Base-by-base conservation (phyloP, 768 basidiomycete genomes). In the Asterophora parasitica region DNA sequence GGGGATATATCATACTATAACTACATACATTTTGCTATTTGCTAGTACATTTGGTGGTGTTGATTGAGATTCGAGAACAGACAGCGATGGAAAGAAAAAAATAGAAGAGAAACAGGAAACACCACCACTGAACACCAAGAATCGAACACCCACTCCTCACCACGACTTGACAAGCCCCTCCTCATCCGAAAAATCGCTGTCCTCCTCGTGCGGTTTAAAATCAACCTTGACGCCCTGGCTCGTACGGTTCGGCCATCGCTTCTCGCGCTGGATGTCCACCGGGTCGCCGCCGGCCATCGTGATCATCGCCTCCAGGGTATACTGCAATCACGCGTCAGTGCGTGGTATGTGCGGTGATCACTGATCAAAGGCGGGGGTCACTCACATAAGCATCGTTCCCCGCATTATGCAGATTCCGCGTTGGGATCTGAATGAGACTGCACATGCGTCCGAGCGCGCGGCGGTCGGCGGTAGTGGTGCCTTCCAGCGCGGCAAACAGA, bases 381-480 rank as follows among this genome's bases (percentile, higher is more conserved):
- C 82, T 34, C 56, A 91, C 90, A 61, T 85, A 75, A 1, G 90
- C 89, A 61, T 92, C 88, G 58, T 92, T 92, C 0, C 89, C 90
- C 1, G 88, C 89, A 58, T 93, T 94, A 71, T 92, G 92, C 48
- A 86, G 54, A 55, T 73, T 69, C 28, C 72, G 54, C 1, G 78
- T 76, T 0, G 66, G 53, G 42, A 91, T 72, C 42, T 80, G 76
- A 16, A 93, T 72, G 43, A 82, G 77, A 38, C 69, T 67, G 63
- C 84, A 87, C 26, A 82, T 73, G 32, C 79, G 76, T 51, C 77
- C 77, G 16, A 94, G 74, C 1, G 71, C 67, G 39, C 77, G 66
- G 35, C 75, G 73, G 60, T 83, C 74, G 42, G 70, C 69, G 2
- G 70, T 63, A 1, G 68, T 67, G 49, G 78, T 75, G 7, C 88